Evolutionary conservation across 2,329 filamentous ascomycete genomes (phyloP).

Genomic region (Tetracladium maxilliforme): DNA sequence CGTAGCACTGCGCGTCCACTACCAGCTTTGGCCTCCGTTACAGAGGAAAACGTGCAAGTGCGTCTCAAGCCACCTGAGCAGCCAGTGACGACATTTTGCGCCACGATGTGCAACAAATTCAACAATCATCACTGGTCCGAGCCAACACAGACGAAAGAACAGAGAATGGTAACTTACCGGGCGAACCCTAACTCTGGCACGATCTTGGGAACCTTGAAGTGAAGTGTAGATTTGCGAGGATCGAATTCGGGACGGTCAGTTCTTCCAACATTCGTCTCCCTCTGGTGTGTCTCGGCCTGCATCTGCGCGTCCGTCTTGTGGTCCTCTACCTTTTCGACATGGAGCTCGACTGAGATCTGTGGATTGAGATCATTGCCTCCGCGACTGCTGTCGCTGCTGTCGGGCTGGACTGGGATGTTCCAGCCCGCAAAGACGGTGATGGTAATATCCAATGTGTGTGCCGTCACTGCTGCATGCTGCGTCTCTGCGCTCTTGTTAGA

Average conservation of each 20-base stretch:
- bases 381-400: slow-evolving; percentile 25
- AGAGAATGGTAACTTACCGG: no score
- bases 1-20: no score
- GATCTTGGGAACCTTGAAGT: slow-evolving; percentile 43
- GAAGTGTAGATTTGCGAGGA: no score
- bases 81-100: no score
- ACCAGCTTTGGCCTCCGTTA: no score
- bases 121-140: no score
- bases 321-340: slow-evolving; percentile 49
- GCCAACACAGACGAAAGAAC: no score
- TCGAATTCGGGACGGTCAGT: slow-evolving; percentile 53
- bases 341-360: slow-evolving; percentile 65
- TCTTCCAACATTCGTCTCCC: slow-evolving; percentile 35
- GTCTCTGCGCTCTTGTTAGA: no score
- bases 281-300: slow-evolving; percentile 45
- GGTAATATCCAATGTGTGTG: slow-evolving; percentile 45
- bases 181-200: slow-evolving; percentile 60
- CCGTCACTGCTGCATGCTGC: slow-evolving; percentile 27
- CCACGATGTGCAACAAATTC: no score
- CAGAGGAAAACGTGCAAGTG: no score
- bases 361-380: slow-evolving; percentile 56
- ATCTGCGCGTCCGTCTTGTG: slow-evolving; percentile 28
- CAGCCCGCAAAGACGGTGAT: slow-evolving; percentile 69
- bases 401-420: slow-evolving; percentile 50
- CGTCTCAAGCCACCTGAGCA: no score